Evolutionary conservation across 2,329 filamentous ascomycete species (phyloP).

Genomic region (Nemania sp.): DNA sequence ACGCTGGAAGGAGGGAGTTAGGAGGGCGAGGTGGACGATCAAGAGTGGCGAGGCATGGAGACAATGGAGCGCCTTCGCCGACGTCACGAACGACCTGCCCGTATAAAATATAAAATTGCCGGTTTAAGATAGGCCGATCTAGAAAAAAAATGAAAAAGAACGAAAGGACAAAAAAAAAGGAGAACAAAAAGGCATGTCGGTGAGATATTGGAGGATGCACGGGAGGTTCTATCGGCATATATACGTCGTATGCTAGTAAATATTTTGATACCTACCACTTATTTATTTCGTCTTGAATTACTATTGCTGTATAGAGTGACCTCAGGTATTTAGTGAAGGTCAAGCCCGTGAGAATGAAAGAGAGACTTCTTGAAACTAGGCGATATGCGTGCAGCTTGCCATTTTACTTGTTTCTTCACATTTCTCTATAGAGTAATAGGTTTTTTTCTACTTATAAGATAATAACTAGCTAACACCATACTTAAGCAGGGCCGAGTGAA

Average conservation of each 20-base stretch:
- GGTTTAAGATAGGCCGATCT: too few relatives aligned
- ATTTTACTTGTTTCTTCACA: neutral
- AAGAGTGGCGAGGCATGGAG: constrained; percentile 83
- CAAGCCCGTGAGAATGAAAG: too few relatives aligned
- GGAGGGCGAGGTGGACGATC: constrained; percentile 85
- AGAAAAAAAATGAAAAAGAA: neutral
- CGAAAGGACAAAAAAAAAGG: too few relatives aligned
- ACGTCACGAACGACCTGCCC: constrained; percentile 68
- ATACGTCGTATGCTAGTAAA: neutral
- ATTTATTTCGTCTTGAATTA: neutral
- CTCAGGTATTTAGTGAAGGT: too few relatives aligned
- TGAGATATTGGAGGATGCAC: neutral
- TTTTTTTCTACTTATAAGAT: too few relatives aligned
- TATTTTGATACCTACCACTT: neutral
- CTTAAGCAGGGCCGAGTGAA: too few relatives aligned
- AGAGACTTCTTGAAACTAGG: too few relatives aligned
- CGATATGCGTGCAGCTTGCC: neutral
- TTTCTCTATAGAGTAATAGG: too few relatives aligned
- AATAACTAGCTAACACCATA: too few relatives aligned
- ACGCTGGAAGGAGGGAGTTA: constrained; percentile 93
- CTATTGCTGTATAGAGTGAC: too few relatives aligned
- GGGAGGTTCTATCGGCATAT: neutral
- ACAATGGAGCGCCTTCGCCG: constrained; percentile 82
- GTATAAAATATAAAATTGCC: neutral
- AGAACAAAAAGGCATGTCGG: neutral